phyloP scores from a whole-genome alignment of 345 rosid species.

The Acer negundo region DNA sequence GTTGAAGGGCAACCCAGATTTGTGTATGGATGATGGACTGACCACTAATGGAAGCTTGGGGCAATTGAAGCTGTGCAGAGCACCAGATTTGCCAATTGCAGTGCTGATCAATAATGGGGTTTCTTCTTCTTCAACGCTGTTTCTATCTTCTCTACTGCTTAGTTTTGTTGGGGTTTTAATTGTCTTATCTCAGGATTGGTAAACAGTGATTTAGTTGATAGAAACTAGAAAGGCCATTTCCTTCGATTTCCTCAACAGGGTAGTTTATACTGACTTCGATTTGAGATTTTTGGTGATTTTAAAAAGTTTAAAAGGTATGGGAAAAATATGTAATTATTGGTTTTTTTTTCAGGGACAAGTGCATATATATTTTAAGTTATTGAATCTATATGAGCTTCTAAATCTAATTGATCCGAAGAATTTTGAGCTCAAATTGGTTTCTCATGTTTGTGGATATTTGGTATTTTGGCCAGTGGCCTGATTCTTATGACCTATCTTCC shows the following conservation, averaged over 20 bases:
- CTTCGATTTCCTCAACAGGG: too few relatives aligned
- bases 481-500: too few relatives aligned
- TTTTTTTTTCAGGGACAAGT: conserved; percentile 8
- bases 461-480: too few relatives aligned
- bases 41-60: conserved; percentile 15
- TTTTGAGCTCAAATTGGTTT: not conserved
- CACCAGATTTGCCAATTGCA: conserved; percentile 26
- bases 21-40: conserved; percentile 36
- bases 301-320: conserved; percentile 6
- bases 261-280: conserved; percentile 13
- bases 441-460: too few relatives aligned
- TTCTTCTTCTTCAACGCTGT: conserved; percentile 18
- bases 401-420: not conserved
- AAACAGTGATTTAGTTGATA: conserved; percentile 12
- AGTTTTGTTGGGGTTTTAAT: conserved; percentile 22
- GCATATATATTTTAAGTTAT: conserved; percentile 13
- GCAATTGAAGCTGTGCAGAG: conserved; percentile 33
- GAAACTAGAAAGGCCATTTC: too few relatives aligned
- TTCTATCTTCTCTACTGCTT: conserved; percentile 12
- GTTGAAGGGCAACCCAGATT: conserved; percentile 47
- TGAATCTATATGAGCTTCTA: not conserved
- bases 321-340: conserved; percentile 20
- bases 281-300: not conserved
- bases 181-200: conserved; percentile 13
- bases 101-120: conserved; percentile 19